A percentile compares a stretch with the other conserved stretches of the same genome.
phyloP scores from a whole-genome alignment of 345 rosid species.

The Capsella bursapastoris region DNA sequence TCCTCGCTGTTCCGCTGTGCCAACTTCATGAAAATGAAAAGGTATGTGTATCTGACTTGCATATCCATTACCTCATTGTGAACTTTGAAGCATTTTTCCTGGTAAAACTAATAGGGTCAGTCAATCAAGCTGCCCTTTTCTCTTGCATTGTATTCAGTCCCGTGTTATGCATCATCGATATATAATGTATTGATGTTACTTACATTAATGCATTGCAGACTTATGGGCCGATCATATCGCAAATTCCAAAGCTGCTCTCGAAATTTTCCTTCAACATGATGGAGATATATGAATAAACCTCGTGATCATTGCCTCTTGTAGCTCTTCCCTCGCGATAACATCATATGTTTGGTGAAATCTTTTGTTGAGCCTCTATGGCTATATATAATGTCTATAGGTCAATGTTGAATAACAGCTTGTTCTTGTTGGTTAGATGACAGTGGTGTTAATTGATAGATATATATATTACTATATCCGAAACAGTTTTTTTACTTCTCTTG shows the following conservation, averaged over 20 bases:
- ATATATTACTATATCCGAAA: background rate
- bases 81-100: background rate
- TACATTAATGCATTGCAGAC: constrained; percentile 51
- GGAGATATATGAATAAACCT: constrained; percentile 42
- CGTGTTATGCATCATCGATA: background rate
- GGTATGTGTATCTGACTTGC: constrained; percentile 46
- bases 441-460: constrained; percentile 3
- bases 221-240: constrained; percentile 73
- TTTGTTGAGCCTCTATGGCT: background rate
- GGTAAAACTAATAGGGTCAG: background rate
- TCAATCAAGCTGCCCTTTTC: background rate
- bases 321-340: background rate
- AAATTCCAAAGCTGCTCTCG: constrained; percentile 79
- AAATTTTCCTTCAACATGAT: constrained; percentile 75
- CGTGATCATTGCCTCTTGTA: background rate
- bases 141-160: background rate
- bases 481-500: background rate
- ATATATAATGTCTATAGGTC: background rate
- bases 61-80: background rate
- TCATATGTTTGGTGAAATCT: constrained; percentile 19
- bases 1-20: constrained; percentile 85
- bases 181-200: background rate
- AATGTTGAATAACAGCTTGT: constrained; percentile 7
- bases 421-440: background rate
- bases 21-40: constrained; percentile 73